These are phyloP conservation scores for Candida patagonica DNA, from an alignment of 805 yeast genomes.

Conservation along the genomic window DNA sequence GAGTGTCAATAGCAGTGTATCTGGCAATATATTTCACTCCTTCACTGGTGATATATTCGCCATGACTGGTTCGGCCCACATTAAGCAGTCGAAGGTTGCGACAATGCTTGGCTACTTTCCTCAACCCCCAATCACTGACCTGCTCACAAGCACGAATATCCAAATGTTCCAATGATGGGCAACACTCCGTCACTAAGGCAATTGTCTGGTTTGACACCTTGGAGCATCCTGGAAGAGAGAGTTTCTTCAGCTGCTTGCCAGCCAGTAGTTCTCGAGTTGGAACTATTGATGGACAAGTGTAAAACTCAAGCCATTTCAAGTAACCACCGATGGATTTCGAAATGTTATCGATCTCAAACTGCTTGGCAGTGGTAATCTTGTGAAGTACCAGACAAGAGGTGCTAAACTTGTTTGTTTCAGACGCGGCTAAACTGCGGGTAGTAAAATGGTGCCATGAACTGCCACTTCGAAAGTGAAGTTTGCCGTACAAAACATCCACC, in stretches of 20 bases:
- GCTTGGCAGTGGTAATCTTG: slow-evolving; percentile 48
- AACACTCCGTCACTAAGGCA: slow-evolving; percentile 38
- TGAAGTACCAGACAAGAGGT: slow-evolving; percentile 50
- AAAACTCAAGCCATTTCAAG: slow-evolving; percentile 65
- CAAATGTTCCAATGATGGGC: slow-evolving; percentile 52
- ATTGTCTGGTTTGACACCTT: slow-evolving; percentile 53
- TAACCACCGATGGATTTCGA: slow-evolving; percentile 37
- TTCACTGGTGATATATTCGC: slow-evolving; percentile 60
- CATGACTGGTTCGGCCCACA: slow-evolving; percentile 67
- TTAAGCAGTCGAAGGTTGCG: slow-evolving; percentile 50
- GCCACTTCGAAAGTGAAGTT: slow-evolving; percentile 45
- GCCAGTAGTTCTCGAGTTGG: slow-evolving; percentile 45
- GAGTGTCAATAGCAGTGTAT: slow-evolving; percentile 51
- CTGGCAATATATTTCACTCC: slow-evolving; percentile 50
- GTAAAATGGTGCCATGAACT: slow-evolving; percentile 37
- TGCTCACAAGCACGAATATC: slow-evolving; percentile 80
- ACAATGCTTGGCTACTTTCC: slow-evolving; percentile 56
- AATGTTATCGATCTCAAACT: slow-evolving; percentile 43
- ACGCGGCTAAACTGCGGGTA: slow-evolving; percentile 1
- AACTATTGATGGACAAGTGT: slow-evolving; percentile 64
- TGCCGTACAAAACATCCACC: slow-evolving; percentile 43
- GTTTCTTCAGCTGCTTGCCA: slow-evolving; percentile 32
- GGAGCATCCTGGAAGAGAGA: slow-evolving; percentile 65
- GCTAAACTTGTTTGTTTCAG: slow-evolving; percentile 13
- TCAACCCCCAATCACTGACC: slow-evolving; percentile 67